Percentiles rank a stretch among this genome's conserved stretches.
Conservation (phyloP, 495 filamentous ascomycete species). For the Thozetella sp. region DNA sequence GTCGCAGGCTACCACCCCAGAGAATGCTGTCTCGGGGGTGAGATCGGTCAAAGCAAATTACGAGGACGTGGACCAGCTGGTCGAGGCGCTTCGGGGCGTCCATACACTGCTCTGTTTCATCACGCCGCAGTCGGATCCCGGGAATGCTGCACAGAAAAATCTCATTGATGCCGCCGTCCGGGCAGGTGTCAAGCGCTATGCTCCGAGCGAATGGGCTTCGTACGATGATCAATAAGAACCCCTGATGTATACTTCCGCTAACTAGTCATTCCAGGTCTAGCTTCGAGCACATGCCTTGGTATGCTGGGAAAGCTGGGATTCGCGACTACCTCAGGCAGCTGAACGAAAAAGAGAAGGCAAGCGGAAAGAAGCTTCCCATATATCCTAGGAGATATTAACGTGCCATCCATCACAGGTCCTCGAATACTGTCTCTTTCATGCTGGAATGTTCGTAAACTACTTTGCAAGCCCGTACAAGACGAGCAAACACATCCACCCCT, state of each 20-base stretch:
- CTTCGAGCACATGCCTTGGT: constrained; percentile 45
- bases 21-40: constrained; percentile 13
- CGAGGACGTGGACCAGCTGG: constrained; percentile 32
- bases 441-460: constrained; percentile 55
- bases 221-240: constrained; percentile 3
- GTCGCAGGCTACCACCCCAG: constrained; percentile 11
- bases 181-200: constrained; percentile 57
- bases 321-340: constrained; percentile 44
- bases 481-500: constrained; percentile 38
- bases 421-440: constrained; percentile 59
- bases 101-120: constrained; percentile 61
- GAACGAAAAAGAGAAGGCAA: constrained; percentile 10
- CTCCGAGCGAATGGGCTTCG: constrained; percentile 47
- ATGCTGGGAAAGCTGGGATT: constrained; percentile 45
- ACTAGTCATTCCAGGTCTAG: constrained; percentile 6
- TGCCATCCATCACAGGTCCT: constrained; percentile 41
- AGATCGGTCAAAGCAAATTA: constrained; percentile 49
- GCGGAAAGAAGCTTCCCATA: neutral
- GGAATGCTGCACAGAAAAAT: constrained; percentile 35
- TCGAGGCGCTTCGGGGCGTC: constrained; percentile 40
- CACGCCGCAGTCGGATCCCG: constrained; percentile 29
- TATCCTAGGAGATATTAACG: neutral
- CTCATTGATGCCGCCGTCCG: constrained; percentile 54
- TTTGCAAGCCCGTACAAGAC: constrained; percentile 47
- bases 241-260: constrained; percentile 4